Evolutionary conservation across 176 grass and related monocot genomes (phyloP).

Genomic region (Oryza australiensis): DNA sequence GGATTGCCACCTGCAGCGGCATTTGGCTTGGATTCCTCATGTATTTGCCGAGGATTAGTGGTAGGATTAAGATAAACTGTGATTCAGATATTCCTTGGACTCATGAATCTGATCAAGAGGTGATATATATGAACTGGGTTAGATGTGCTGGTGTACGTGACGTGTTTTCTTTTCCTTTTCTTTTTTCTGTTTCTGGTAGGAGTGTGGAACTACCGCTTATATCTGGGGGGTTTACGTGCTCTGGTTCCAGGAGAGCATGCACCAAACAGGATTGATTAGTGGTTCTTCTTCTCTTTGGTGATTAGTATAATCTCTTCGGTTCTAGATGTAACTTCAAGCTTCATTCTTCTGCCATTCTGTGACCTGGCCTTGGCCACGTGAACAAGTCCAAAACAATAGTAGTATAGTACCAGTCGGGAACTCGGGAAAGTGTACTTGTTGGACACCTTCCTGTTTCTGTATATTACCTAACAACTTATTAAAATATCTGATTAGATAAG

Average conservation of each 20-base stretch:
- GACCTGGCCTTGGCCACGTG: background rate
- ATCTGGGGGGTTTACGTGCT: conserved; percentile 17
- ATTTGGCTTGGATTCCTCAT: background rate
- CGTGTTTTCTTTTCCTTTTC: background rate
- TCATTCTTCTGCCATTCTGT: background rate
- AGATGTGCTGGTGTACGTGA: conserved; percentile 12
- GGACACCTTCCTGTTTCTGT: too few species aligned
- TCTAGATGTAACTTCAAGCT: background rate
- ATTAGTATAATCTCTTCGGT: background rate
- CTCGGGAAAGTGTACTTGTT: too few species aligned
- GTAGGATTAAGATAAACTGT: too few species aligned
- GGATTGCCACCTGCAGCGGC: background rate
- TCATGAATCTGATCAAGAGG: background rate
- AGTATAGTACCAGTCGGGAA: too few species aligned
- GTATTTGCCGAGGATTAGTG: background rate
- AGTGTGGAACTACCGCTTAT: conserved; percentile 29
- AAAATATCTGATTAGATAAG: too few species aligned
- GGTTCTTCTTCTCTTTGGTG: background rate
- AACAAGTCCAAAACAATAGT: background rate
- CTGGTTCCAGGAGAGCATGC: background rate
- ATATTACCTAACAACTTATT: too few species aligned
- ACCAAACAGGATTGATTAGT: conserved; percentile 22
- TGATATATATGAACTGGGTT: conserved; percentile 8
- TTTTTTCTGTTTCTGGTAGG: background rate
- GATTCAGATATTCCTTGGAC: too few species aligned